Evolutionary conservation across 73 alveolate species (phyloP).

Genomic region (Durusdinium trenchii): DNA sequence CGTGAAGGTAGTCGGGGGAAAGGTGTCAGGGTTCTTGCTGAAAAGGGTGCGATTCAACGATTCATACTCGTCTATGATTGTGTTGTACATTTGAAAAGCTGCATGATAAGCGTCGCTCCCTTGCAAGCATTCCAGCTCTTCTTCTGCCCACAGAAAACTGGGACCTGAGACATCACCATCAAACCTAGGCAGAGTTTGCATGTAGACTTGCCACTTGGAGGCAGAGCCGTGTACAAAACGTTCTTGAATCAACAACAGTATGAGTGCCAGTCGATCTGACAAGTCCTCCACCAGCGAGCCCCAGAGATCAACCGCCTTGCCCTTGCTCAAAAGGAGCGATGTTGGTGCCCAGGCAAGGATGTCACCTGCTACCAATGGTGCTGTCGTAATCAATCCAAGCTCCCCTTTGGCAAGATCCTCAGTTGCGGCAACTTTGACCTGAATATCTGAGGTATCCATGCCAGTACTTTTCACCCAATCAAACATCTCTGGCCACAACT

Average conservation of each 20-base stretch:
- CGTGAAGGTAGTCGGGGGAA: constrained; percentile 34
- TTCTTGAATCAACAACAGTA: constrained; percentile 48
- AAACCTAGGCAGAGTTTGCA: constrained; percentile 62
- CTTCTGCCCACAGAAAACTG: constrained; percentile 88
- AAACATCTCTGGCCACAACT: constrained; percentile 89
- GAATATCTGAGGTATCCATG: constrained; percentile 89
- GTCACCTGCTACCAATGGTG: constrained; percentile 72
- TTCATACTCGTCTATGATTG: constrained; percentile 65
- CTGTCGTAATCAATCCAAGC: constrained; percentile 64
- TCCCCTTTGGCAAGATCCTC: constrained; percentile 92
- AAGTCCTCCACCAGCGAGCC: constrained; percentile 62
- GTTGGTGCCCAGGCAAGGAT: constrained; percentile 94
- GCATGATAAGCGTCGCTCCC: constrained; percentile 83
- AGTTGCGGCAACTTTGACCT: constrained; percentile 52
- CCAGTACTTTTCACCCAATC: constrained; percentile 87
- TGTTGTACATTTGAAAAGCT: constrained; percentile 70
- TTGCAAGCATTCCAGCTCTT: constrained; percentile 54
- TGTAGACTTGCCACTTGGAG: constrained; percentile 87
- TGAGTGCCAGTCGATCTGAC: constrained; percentile 73
- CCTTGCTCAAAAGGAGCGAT: constrained; percentile 57
- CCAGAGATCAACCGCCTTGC: constrained; percentile 58
- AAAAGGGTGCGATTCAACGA: constrained; percentile 32
- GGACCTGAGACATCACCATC: constrained; percentile 77
- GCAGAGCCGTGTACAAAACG: constrained; percentile 42
- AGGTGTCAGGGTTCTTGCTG: constrained; percentile 12